These are phyloP conservation scores for Boletellus ananiceps DNA, from an alignment of 768 basidiomycete species.

Conservation along the genomic window DNA sequence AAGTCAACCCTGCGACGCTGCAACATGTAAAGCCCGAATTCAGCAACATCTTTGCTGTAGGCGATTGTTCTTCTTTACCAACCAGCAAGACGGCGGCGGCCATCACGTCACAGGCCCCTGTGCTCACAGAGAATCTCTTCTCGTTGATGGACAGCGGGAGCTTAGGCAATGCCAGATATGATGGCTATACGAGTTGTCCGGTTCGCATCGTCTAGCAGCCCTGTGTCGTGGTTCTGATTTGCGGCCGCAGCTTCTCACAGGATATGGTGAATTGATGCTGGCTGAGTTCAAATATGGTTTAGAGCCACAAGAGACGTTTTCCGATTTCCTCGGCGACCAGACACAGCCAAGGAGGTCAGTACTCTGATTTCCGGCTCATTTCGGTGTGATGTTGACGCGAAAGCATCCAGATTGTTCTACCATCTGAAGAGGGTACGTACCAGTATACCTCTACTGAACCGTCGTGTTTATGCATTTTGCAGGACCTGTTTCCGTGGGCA, in stretches of 20 bases:
- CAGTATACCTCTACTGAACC: neutral
- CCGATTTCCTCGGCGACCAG: constrained; percentile 65
- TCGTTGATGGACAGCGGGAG: constrained; percentile 70
- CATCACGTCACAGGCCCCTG: constrained; percentile 85
- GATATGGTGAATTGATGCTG: constrained; percentile 78
- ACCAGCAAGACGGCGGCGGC: constrained; percentile 97
- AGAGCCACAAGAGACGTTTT: constrained; percentile 84
- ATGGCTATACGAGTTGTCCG: constrained; percentile 87
- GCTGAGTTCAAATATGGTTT: constrained; percentile 94
- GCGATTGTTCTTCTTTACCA: constrained; percentile 89
- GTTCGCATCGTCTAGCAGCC: constrained; percentile 39
- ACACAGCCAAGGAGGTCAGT: constrained; percentile 65
- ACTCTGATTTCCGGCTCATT: neutral
- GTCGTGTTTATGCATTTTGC: neutral
- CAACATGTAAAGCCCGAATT: constrained; percentile 79
- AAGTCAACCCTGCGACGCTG: constrained; percentile 75
- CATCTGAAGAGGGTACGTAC: constrained; percentile 64
- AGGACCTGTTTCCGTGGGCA: constrained; percentile 40
- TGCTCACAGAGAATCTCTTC: constrained; percentile 85
- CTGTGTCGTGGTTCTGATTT: constrained; percentile 1
- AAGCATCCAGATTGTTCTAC: constrained; percentile 52
- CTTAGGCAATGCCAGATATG: constrained; percentile 66
- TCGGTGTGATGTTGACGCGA: constrained; percentile 5
- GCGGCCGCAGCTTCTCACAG: constrained; percentile 61
- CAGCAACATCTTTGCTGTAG: constrained; percentile 81